Evolutionary conservation across 106 monocot genomes (phyloP), one percentile per base, ranked within the genome.

Genomic region (Phalaenopsis aphrodite): DNA sequence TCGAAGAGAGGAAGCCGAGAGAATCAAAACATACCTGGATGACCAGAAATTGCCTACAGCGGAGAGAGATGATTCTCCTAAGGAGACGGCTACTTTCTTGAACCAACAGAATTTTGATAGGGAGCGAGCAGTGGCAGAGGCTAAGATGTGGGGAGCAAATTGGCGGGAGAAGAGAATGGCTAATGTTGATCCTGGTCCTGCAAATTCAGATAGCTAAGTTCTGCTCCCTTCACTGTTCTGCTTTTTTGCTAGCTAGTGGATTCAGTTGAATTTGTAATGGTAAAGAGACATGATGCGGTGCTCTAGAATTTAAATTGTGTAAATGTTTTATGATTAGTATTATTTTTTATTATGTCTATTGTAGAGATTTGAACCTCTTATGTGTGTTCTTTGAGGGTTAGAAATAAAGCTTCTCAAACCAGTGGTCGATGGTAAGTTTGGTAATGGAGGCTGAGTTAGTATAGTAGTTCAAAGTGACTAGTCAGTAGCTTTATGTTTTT

Each of bases 131-230:
- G 84, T 92, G 45, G 92, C 89, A 0, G 92, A 92, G 82, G 92
- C 92, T 4, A 92, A 92, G 79, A 72, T 88, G 81, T 92, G 92
- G 92, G 92, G 92, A 0, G 89, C 87, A 81, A 91, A 84, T 55
- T 90, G 85, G 85, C 18, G 91, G 55, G 82, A 85, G 55, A 88
- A 88, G 84, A 72, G 77, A 79, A 67, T 83, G 76, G 88, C 77
- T 42, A 52, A 3, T 24, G 76, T 47, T 49, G 76, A 76, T 76
- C 49, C 76, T 52, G 49, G 23, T 36, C 21, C 30, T 15, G 24
- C 76, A 4, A 76, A 24, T 49, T 48, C 76, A 49, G 36, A 76
- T 52, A 46, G 24, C 12, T 76, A 42, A 49, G 49, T 6, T 76
- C 42, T 10, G 5, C 2, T 19, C 18, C 19, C 43, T 6, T 42